Base-by-base conservation (phyloP, 352 stramenopile species). In the Plasmopara halstedii region DNA sequence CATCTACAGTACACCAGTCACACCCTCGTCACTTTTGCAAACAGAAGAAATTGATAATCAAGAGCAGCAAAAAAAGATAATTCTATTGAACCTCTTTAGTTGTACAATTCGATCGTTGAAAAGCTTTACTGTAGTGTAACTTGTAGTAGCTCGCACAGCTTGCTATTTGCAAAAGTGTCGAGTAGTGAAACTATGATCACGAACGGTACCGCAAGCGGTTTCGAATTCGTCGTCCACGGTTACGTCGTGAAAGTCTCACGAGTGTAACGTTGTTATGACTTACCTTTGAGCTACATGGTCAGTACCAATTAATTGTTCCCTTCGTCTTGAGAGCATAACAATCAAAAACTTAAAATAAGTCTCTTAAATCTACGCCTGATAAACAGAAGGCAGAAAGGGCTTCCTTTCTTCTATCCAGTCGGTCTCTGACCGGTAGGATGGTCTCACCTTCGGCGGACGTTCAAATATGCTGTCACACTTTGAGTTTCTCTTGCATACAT, bases 381-480 rank as follows among this genome's bases (percentile, higher is more conserved):
- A 11, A 29, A 4, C 7, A 29, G 25, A 29, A 11, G 25, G 25
- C 25, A 29, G 25, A 29, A 29, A 29, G 25, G 19, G 22, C 37
- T 15, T 4, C 26, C 32, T 40, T 58, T 35, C 40, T 58, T 58
- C 43, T 34, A 33, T 53, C 43, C 55, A 63, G 49, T 57, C n/a
- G 32, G 37, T n/a, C 19, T 47, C 50, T 37, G 54, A 22, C 37
- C 44, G 19, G 42, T 42, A 25, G 50, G 29, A 61, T 52, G 49
- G 48, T 58, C 42, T 52, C 48, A 58, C 48, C 32, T 53, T 43
- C 26, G 15, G n/a, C 40, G 15, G 19, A 36, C 27, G 11, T 53
- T 65, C 56, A 62, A 58, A 19, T 62, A n/a, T 19, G 26, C 31
- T 25, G 42, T 58, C 48, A 57, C 36, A 62, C 27, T 58, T 41